Percentiles rank a stretch among this genome's conserved stretches.
Evolutionary conservation across 805 yeast species (phyloP).

Genomic region (Sugiyamaella americana): DNA sequence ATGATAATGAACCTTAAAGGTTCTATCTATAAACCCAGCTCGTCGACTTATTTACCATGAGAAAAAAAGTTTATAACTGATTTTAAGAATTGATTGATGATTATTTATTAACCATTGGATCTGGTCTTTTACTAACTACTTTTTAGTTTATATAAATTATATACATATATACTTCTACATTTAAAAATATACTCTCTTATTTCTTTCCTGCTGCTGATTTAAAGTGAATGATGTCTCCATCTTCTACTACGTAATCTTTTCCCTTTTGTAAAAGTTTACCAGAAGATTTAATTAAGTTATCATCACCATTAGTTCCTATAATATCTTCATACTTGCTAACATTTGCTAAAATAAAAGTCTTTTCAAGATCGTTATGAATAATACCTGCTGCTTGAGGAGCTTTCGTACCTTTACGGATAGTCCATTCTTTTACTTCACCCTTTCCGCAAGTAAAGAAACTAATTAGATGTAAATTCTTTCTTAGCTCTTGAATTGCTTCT

Average conservation of each 20-base stretch:
- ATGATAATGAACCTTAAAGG: conserved; percentile 18
- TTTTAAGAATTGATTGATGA: too few relatives aligned
- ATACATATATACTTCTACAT: background rate
- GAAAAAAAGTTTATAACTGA: conserved; percentile 24
- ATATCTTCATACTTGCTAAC: conserved; percentile 82
- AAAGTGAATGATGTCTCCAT: conserved; percentile 87
- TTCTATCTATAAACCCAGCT: conserved; percentile 31
- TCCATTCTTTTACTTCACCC: conserved; percentile 97
- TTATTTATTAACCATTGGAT: too few relatives aligned
- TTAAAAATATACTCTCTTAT: background rate
- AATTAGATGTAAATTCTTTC: conserved; percentile 76
- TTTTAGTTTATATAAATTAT: background rate
- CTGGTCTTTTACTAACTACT: too few relatives aligned
- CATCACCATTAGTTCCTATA: conserved; percentile 70
- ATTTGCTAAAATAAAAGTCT: conserved; percentile 90
- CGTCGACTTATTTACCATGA: conserved; percentile 30
- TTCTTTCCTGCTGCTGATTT: conserved; percentile 38
- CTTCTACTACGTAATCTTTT: conserved; percentile 90
- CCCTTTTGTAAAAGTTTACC: conserved; percentile 92
- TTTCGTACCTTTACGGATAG: conserved; percentile 81
- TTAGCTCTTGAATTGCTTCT: conserved; percentile 78
- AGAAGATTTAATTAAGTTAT: conserved; percentile 70
- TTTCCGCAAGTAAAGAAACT: conserved; percentile 96
- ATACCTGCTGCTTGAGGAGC: conserved; percentile 99
- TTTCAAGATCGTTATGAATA: conserved; percentile 91